Evolutionary conservation across 1,284 basidiomycete genomes (phyloP).

Genomic region (Amylostereum chailletii): DNA sequence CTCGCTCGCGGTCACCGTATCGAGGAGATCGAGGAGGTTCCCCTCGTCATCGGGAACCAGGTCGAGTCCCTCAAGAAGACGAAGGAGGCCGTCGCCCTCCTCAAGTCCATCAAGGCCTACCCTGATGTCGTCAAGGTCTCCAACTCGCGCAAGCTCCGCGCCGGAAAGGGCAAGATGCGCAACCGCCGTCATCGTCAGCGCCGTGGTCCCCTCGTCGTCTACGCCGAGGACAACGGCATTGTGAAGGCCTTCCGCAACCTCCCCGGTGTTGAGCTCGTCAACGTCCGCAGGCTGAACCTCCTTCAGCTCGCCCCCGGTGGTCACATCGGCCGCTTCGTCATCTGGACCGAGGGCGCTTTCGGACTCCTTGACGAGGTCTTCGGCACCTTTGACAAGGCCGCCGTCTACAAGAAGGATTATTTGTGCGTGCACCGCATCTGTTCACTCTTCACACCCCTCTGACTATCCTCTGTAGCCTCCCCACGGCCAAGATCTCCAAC

Average conservation of each 20-base stretch:
- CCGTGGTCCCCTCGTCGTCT: conserved; percentile 95
- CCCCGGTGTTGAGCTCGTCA: conserved; percentile 96
- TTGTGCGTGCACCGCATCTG: conserved; percentile 36
- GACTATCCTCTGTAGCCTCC: conserved; percentile 47
- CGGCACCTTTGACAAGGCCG: conserved; percentile 83
- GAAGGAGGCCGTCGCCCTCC: conserved; percentile 92
- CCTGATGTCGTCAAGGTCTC: conserved; percentile 94
- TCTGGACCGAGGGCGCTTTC: conserved; percentile 98
- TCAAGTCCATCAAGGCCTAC: conserved; percentile 91
- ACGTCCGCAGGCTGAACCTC: conserved; percentile 92
- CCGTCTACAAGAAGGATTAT: conserved; percentile 91
- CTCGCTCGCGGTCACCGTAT: conserved; percentile 99
- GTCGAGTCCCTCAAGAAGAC: conserved; percentile 93
- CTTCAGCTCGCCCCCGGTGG: conserved; percentile 99
- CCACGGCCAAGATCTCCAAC: conserved; percentile 93
- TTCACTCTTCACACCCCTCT: conserved; percentile 4
- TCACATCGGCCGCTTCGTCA: conserved; percentile 97
- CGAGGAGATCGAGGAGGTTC: conserved; percentile 95
- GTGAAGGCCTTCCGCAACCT: conserved; percentile 98
- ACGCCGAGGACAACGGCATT: conserved; percentile 97
- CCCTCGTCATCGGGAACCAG: conserved; percentile 79
- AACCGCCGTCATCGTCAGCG: conserved; percentile 97
- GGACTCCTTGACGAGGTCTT: conserved; percentile 90
- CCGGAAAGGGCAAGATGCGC: conserved; percentile 96
- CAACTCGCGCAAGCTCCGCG: conserved; percentile 94